These are phyloP conservation scores for Lasiodiplodia citricola DNA, from an alignment of 2,329 filamentous ascomycete species.

Conservation along the genomic window DNA sequence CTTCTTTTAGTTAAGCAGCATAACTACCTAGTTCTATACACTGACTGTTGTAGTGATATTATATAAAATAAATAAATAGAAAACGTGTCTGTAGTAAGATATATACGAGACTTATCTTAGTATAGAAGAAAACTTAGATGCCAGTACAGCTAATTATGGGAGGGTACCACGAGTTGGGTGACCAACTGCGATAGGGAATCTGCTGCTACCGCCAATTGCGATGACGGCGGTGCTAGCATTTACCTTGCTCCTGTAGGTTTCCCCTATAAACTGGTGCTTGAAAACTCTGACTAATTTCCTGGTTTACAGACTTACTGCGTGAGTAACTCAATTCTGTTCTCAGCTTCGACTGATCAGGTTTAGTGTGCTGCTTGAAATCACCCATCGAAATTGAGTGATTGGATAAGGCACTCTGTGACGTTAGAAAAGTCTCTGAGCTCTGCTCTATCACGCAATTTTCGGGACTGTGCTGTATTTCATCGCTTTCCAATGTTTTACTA, in stretches of 20 bases:
- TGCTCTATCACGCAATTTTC: too few species aligned
- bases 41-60: too few species aligned
- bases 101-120: too few species aligned
- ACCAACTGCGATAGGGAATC: not conserved
- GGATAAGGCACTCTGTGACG: too few species aligned
- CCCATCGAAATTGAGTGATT: too few species aligned
- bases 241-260: not conserved
- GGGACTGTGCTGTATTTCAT: too few species aligned
- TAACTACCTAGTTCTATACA: too few species aligned
- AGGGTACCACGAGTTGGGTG: not conserved
- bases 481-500: too few species aligned
- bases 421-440: accelerated
- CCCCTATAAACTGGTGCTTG: not conserved
- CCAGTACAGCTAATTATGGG: not conserved
- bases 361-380: not conserved
- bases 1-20: too few species aligned
- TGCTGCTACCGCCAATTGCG: not conserved
- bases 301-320: not conserved
- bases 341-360: not conserved
- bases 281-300: not conserved
- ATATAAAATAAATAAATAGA: too few species aligned
- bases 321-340: not conserved
- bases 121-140: not conserved
- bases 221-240: not conserved
- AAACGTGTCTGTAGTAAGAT: too few species aligned